These are phyloP conservation scores for Termitomyces sp. DNA, from an alignment of 768 basidiomycete species.

Conservation along the genomic window DNA sequence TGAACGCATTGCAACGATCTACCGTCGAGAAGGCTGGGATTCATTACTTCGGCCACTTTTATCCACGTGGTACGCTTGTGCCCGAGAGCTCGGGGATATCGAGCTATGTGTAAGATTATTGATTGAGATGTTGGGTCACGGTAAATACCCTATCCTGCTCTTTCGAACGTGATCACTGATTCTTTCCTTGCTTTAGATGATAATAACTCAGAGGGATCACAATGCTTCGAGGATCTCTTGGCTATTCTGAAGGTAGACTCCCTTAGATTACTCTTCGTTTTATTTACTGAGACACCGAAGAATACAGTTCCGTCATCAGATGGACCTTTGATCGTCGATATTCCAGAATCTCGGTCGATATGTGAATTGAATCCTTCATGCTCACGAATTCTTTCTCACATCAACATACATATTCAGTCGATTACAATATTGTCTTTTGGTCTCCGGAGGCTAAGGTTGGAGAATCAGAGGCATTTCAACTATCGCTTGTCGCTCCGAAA, in stretches of 20 bases:
- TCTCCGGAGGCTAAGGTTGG: conserved; percentile 51
- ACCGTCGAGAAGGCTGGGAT: conserved; percentile 81
- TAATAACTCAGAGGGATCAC: conserved; percentile 39
- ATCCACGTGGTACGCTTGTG: conserved; percentile 77
- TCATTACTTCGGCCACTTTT: conserved; percentile 70
- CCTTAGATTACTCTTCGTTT: background rate
- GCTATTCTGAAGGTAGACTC: conserved; percentile 60
- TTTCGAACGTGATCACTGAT: background rate
- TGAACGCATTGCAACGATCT: conserved; percentile 86
- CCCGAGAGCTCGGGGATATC: conserved; percentile 70
- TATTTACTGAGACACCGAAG: conserved; percentile 27
- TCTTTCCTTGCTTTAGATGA: conserved; percentile 21
- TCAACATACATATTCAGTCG: conserved; percentile 37
- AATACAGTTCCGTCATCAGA: conserved; percentile 66
- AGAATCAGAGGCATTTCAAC: conserved; percentile 67
- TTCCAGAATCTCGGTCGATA: conserved; percentile 57
- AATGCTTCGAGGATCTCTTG: conserved; percentile 60
- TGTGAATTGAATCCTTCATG: conserved; percentile 35
- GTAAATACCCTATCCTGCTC: conserved; percentile 31
- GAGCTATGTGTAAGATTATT: conserved; percentile 72
- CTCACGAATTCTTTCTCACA: conserved; percentile 5
- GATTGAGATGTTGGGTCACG: conserved; percentile 78
- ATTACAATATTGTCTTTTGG: conserved; percentile 70
- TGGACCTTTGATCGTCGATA: conserved; percentile 52
- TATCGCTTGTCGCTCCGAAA: conserved; percentile 52